Base-by-base conservation (phyloP, 164 flowering plant genomes). In the Cinnamomum micranthum region DNA sequence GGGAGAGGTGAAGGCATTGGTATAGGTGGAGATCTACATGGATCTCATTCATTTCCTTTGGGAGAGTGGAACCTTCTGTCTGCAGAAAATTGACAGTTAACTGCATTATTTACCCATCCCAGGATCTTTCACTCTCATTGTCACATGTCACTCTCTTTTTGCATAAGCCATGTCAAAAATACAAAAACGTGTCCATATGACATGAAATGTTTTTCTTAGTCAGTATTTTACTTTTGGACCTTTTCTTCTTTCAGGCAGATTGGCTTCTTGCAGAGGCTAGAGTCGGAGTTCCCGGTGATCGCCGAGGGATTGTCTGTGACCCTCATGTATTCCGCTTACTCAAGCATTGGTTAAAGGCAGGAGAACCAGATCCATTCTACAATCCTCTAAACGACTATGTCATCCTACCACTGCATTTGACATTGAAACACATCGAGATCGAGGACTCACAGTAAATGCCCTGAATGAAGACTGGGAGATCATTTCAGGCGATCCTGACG, bases 271-370 rank as follows among this genome's bases (percentile, higher is more conserved):
- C 99, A 70, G 97, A 75, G 79, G 99, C 97, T 63, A 89, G 99
- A 77, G 88, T 96, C 74, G 99, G 98, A 70, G 89, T 96, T 70
- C 94, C 97, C 52, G 99, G 92, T 71, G 97, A 94, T 77, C 99
- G 94, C 83, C 87, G 98, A 20, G 95, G 99, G 50, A 91, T 96
- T 73, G 84, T 96, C 14, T 81, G 87, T 66, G 99, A 94, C 19
- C 95, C 63, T 55, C 99, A 88, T 73, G 92, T 96, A 4, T 96
- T 96, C 76, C 86, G 99, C 60, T 87, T 94, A 20, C 86, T 96
- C 47, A 91, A 90, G 83, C 92, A 88, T 78, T 96, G 98, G 98
- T 86, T 96, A 23, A 89, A 81, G 75, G 98, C 90, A 20, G 93
- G 89, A 2, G 93, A 88, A 23, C 86, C 84, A 22, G 98, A 96